Evolutionary conservation across 177 flowering plant genomes (phyloP).

Genomic region (Vitis hybrid): DNA sequence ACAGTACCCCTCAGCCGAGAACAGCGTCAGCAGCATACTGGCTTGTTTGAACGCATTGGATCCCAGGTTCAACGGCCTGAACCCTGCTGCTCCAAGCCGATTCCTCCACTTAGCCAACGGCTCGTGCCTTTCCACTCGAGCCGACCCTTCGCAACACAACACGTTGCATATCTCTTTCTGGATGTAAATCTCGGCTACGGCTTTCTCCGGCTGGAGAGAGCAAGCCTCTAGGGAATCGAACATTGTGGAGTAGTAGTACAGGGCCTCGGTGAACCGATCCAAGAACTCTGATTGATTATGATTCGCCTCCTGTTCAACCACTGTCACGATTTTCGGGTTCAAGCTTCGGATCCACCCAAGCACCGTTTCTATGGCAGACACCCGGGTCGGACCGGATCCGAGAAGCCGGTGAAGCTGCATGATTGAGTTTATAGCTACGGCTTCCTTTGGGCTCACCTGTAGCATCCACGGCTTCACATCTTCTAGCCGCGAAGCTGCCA

Average conservation of each 20-base stretch:
- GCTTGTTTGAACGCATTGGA: slow-evolving; percentile 82
- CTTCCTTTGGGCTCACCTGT: slow-evolving; percentile 47
- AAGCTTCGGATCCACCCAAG: slow-evolving; percentile 49
- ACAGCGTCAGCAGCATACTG: slow-evolving; percentile 58
- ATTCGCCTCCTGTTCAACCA: slow-evolving; percentile 75
- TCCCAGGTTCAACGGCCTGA: slow-evolving; percentile 52
- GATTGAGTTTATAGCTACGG: slow-evolving; percentile 68
- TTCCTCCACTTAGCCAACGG: slow-evolving; percentile 57
- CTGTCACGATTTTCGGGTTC: slow-evolving; percentile 66
- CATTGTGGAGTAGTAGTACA: slow-evolving; percentile 76
- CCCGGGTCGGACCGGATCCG: slow-evolving; percentile 24
- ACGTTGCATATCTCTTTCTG: slow-evolving; percentile 61
- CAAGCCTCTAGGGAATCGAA: slow-evolving; percentile 75
- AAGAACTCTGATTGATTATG: slow-evolving; percentile 59
- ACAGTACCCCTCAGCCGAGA: slow-evolving; percentile 64
- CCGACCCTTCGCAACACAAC: slow-evolving; percentile 63
- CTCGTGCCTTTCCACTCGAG: slow-evolving; percentile 70
- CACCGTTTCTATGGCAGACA: slow-evolving; percentile 33
- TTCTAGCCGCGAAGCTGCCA: slow-evolving; percentile 56
- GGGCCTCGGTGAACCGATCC: slow-evolving; percentile 69
- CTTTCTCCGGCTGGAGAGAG: slow-evolving; percentile 39
- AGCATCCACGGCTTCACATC: slow-evolving; percentile 75
- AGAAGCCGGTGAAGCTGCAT: slow-evolving; percentile 63
- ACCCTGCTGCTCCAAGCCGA: slow-evolving; percentile 51
- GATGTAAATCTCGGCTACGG: slow-evolving; percentile 62